Evolutionary conservation across 2,329 filamentous ascomycete species (phyloP), one percentile per base, ranked within the genome.

Genomic region (Beauveria sp.): DNA sequence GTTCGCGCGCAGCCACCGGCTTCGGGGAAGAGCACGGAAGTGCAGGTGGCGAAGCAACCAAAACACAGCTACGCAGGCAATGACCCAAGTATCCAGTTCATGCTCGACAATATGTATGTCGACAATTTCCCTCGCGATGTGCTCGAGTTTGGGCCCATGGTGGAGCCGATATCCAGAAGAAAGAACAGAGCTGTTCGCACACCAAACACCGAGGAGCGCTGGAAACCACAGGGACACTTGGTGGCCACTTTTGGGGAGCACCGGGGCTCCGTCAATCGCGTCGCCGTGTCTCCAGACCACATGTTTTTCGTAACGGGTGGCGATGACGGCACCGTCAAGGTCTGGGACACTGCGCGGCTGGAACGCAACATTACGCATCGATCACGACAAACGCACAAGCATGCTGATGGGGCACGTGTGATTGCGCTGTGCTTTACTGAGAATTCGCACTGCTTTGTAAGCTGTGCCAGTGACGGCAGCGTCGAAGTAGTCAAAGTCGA

Each of bases 241-340:
- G 88, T 98, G 22, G 91, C 93, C 2, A 91, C 91, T 1, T 92
- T 98, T 69, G 86, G 90, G 1, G 95, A 99, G 72, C 95, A 99
- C 71, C 87, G 82, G 31, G 91, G 86, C 0, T 84, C 90, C 8
- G 85, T 98, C 65, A 96, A 89, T 69, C 86, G 93, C 10, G 85
- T 98, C 12, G 80, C 89, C 2, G 85, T 91, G 8, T 88, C 95
- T 1, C 91, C 93, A 0, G 95, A 99, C 70, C 93, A 99, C 72
- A 79, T 88, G 5, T 99, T 99, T 76, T 99, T 99, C 74, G 83
- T 97, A 62, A 98, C 95, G 1, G 93, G 88, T 7, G 93, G 93
- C 10, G 91, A 96, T 69, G 95, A 99, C 73, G 91, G 95, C 3
- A 86, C 84, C 7, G 90, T 97, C 62, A 96, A 91, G 70, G 83